Conservation (phyloP, 2,329 filamentous ascomycete genomes). For the Xylaria sp. region DNA sequence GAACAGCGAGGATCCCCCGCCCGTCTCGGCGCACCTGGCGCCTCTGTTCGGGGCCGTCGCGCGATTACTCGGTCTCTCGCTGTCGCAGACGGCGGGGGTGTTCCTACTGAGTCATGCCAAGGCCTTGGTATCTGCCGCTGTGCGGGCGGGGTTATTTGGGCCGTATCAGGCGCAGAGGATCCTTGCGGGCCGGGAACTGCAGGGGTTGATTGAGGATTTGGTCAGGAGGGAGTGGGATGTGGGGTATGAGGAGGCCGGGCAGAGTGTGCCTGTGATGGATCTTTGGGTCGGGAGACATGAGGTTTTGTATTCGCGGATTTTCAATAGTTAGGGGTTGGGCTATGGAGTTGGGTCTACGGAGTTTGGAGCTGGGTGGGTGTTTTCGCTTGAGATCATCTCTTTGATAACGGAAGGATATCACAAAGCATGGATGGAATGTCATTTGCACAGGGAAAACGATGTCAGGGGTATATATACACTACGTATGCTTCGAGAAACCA, state of each 20-base stretch:
- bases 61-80: constrained; percentile 52
- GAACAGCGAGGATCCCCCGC: constrained; percentile 37
- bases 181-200: constrained; percentile 57
- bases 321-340: constrained; percentile 59
- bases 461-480: constrained; percentile 8
- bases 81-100: constrained; percentile 63
- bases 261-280: constrained; percentile 73
- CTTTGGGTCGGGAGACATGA: constrained; percentile 80
- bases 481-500: constrained; percentile 13
- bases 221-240: constrained; percentile 55
- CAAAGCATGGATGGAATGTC: too few species aligned
- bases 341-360: background rate
- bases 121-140: constrained; percentile 69
- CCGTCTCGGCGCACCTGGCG: constrained; percentile 59
- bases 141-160: constrained; percentile 71
- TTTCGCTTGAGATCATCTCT: too few species aligned
- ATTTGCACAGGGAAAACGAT: background rate
- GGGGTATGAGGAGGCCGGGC: constrained; percentile 62
- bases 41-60: constrained; percentile 66
- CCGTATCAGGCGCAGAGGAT: constrained; percentile 75
- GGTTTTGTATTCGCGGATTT: constrained; percentile 77
- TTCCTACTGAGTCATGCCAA: constrained; percentile 74
- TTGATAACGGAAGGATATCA: too few species aligned
- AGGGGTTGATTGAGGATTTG: constrained; percentile 50
- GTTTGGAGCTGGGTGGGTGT: too few species aligned